phyloP scores from a whole-genome alignment of 2,329 filamentous ascomycete species.

The Daldinia sp. region DNA sequence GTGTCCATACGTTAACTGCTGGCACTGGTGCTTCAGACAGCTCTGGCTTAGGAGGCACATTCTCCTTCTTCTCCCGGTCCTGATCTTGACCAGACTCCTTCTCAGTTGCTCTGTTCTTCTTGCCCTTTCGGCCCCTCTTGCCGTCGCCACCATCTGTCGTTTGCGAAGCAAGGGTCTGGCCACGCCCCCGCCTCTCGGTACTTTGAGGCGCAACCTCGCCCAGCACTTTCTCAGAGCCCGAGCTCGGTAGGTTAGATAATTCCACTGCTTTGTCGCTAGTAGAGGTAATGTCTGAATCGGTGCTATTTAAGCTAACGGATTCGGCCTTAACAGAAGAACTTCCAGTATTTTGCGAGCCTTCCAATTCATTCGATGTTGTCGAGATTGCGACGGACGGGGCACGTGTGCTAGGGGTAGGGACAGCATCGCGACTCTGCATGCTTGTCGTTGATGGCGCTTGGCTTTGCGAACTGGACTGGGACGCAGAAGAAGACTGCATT shows the following conservation, averaged over 20 bases:
- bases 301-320: slow-evolving; percentile 22
- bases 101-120: slow-evolving; percentile 64
- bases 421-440: slow-evolving; percentile 48
- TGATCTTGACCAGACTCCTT: slow-evolving; percentile 63
- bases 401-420: slow-evolving; percentile 47
- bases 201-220: slow-evolving; percentile 44
- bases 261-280: slow-evolving; percentile 36
- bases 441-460: slow-evolving; percentile 46
- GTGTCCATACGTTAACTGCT: slow-evolving; percentile 86
- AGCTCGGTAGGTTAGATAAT: slow-evolving; percentile 27
- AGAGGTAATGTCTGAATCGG: slow-evolving; percentile 32
- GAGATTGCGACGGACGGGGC: slow-evolving; percentile 49
- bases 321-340: slow-evolving; percentile 44
- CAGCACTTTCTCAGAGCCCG: slow-evolving; percentile 32
- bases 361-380: slow-evolving; percentile 49
- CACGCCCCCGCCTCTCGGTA: slow-evolving; percentile 60
- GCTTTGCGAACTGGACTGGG: slow-evolving; percentile 44
- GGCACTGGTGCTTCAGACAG: slow-evolving; percentile 85
- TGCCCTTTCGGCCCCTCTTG: slow-evolving; percentile 69
- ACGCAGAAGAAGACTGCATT: slow-evolving; percentile 43
- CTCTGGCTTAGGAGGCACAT: slow-evolving; percentile 67
- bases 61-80: slow-evolving; percentile 63
- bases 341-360: slow-evolving; percentile 41
- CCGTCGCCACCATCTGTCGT: slow-evolving; percentile 73
- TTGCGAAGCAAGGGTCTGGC: slow-evolving; percentile 70